These are phyloP conservation scores for Diaporthe ilicicola DNA, from an alignment of 2,329 filamentous ascomycete species.

Conservation along the genomic window DNA sequence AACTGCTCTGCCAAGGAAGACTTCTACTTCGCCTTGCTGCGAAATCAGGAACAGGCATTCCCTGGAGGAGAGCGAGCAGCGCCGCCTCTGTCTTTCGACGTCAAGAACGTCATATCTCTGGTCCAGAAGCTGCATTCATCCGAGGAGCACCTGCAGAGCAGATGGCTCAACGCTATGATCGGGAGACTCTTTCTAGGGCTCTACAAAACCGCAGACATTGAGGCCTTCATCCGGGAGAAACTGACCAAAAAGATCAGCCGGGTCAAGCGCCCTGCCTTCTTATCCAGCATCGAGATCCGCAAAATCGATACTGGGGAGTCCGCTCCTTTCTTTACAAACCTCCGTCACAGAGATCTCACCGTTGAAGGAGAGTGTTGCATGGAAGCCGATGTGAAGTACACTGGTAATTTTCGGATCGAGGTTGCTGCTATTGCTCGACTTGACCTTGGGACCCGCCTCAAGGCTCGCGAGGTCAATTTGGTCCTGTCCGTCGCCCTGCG, in stretches of 20 bases:
- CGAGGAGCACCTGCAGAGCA: conserved; percentile 87
- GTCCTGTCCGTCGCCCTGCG: conserved; percentile 87
- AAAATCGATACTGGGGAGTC: conserved; percentile 87
- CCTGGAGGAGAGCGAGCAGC: conserved; percentile 67
- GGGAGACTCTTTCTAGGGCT: conserved; percentile 88
- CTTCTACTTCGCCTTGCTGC: conserved; percentile 92
- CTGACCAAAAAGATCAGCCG: conserved; percentile 96
- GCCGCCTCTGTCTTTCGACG: conserved; percentile 78
- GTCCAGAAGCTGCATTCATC: conserved; percentile 92
- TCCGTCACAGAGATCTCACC: conserved; percentile 85
- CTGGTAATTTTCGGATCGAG: conserved; percentile 87
- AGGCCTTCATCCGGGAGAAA: conserved; percentile 81
- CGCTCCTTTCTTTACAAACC: conserved; percentile 88
- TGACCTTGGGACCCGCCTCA: conserved; percentile 88
- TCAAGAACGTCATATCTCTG: conserved; percentile 86
- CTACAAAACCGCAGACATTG: conserved; percentile 84
- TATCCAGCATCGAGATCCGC: conserved; percentile 84
- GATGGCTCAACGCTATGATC: conserved; percentile 93
- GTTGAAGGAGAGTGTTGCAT: conserved; percentile 90
- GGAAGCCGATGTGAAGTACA: conserved; percentile 88
- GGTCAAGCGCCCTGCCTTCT: conserved; percentile 89
- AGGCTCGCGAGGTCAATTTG: conserved; percentile 87
- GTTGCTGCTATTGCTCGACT: conserved; percentile 93
- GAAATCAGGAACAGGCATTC: conserved; percentile 79
- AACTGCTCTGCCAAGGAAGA: conserved; percentile 98